phyloP scores from a whole-genome alignment of 306 rosid species.

The Delonix regia region DNA sequence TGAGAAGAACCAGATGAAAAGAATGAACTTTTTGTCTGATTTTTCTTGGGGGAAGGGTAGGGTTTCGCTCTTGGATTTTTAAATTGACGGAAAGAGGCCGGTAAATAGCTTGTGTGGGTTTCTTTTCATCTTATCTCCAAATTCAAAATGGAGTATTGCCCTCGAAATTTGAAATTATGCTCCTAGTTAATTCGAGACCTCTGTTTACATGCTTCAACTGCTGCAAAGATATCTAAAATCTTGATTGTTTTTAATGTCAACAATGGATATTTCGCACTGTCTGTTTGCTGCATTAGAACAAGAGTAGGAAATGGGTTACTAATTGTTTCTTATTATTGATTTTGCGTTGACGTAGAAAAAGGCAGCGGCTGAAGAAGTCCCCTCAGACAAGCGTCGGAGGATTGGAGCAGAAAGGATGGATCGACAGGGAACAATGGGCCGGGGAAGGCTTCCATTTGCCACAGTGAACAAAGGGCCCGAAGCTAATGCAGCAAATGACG shows the following conservation, averaged over 20 bases:
- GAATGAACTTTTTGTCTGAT: neutral
- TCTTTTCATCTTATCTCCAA: neutral
- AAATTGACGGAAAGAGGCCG: neutral
- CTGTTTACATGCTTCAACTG: neutral
- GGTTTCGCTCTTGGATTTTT: neutral
- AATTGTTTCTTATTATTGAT: neutral
- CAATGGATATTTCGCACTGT: neutral
- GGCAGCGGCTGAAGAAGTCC: slow-evolving; percentile 53
- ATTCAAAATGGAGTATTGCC: neutral
- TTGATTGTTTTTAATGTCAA: neutral
- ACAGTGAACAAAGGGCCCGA: slow-evolving; percentile 49
- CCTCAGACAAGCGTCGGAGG: slow-evolving; percentile 65
- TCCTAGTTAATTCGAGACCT: neutral
- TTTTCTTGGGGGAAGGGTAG: neutral
- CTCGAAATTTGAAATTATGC: neutral
- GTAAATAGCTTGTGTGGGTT: neutral
- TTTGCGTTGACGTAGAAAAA: slow-evolving; percentile 54
- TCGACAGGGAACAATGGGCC: slow-evolving; percentile 46
- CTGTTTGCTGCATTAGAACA: neutral
- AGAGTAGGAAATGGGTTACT: neutral
- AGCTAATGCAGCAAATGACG: slow-evolving; percentile 39
- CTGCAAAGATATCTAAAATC: neutral
- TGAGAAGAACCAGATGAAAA: neutral
- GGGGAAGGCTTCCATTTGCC: slow-evolving; percentile 56
- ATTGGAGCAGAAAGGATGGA: slow-evolving; percentile 57